A percentile compares a stretch with the other conserved stretches of the same genome.
Conservation (phyloP, 495 filamentous ascomycete species). For the Immersiella caudata region DNA sequence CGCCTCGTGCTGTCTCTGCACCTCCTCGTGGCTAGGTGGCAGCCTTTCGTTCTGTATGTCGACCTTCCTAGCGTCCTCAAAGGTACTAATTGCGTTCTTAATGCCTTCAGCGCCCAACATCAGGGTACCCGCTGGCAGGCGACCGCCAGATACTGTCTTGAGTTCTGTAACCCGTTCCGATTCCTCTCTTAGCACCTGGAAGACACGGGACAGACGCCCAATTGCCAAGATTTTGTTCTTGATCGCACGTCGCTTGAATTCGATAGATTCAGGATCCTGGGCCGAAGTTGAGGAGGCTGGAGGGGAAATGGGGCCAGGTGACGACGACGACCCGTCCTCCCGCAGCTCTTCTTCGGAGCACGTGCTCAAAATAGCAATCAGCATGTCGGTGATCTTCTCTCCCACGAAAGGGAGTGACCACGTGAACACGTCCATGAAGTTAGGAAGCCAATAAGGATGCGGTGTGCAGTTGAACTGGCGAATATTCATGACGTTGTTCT, state of each 20-base stretch:
- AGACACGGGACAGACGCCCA: conserved; percentile 93
- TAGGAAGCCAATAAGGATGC: conserved; percentile 98
- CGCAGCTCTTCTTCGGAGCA: conserved; percentile 96
- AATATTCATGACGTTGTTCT: conserved; percentile 99
- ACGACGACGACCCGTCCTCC: conserved; percentile 65
- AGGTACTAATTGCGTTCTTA: conserved; percentile 96
- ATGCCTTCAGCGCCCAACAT: conserved; percentile 99
- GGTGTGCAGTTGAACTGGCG: conserved; percentile 99
- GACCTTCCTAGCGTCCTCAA: conserved; percentile 97
- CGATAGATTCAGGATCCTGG: conserved; percentile 78
- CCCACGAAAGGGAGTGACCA: conserved; percentile 99
- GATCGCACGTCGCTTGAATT: conserved; percentile 92
- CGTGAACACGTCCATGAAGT: conserved; percentile 99
- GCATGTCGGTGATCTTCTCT: conserved; percentile 99
- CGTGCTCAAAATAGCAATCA: conserved; percentile 96
- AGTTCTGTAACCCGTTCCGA: conserved; percentile 95
- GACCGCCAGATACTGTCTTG: conserved; percentile 92
- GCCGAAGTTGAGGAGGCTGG: conserved; percentile 50
- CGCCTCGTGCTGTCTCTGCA: conserved; percentile 74
- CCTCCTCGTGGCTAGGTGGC: conserved; percentile 91
- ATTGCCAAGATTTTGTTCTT: conserved; percentile 99
- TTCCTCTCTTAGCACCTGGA: conserved; percentile 97
- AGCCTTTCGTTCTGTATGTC: conserved; percentile 95
- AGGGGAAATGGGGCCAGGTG: conserved; percentile 70
- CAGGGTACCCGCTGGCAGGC: conserved; percentile 90